phyloP scores from a whole-genome alignment of 2,329 filamentous ascomycete species.

The Leptographium wingfieldii region DNA sequence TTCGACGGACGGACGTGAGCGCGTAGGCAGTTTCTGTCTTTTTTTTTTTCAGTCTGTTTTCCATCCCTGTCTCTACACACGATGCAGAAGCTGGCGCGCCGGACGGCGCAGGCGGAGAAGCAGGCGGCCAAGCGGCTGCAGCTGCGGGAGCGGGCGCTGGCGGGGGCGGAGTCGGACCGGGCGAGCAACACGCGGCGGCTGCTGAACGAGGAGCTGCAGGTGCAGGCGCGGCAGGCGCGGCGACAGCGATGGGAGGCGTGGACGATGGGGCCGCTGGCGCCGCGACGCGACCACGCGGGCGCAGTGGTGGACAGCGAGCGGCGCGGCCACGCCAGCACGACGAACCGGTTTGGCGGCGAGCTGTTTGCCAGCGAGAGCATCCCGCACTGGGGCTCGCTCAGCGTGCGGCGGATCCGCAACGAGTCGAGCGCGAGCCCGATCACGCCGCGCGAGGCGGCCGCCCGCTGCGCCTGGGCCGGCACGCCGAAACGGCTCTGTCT shows the following conservation, averaged over 20 bases:
- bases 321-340: slow-evolving; percentile 5
- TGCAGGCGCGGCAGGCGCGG: slow-evolving; percentile 21
- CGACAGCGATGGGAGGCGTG: slow-evolving; percentile 60
- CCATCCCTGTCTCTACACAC: slow-evolving; percentile 10
- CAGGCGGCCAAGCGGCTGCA: slow-evolving; percentile 39
- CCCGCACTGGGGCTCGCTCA: slow-evolving; percentile 12
- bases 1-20: no score
- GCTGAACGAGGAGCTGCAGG: slow-evolving; percentile 21
- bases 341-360: slow-evolving; percentile 9
- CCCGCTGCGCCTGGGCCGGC: slow-evolving; percentile 43
- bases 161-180: not conserved
- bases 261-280: slow-evolving; percentile 64
- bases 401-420: slow-evolving; percentile 10
- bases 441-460: slow-evolving; percentile 20
- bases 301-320: slow-evolving; percentile 7
- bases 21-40: no score
- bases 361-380: slow-evolving; percentile 8
- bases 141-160: slow-evolving; percentile 1
- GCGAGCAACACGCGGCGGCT: slow-evolving; percentile 14
- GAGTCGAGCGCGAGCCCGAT: slow-evolving; percentile 2
- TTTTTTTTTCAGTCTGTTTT: not conserved
- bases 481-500: slow-evolving; percentile 47
- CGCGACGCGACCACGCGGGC: slow-evolving; percentile 47
- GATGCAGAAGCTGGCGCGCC: slow-evolving; percentile 62
- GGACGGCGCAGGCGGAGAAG: slow-evolving; percentile 53